phyloP scores from a whole-genome alignment of 768 basidiomycete species.

The Sporobolomyces pararoseus region DNA sequence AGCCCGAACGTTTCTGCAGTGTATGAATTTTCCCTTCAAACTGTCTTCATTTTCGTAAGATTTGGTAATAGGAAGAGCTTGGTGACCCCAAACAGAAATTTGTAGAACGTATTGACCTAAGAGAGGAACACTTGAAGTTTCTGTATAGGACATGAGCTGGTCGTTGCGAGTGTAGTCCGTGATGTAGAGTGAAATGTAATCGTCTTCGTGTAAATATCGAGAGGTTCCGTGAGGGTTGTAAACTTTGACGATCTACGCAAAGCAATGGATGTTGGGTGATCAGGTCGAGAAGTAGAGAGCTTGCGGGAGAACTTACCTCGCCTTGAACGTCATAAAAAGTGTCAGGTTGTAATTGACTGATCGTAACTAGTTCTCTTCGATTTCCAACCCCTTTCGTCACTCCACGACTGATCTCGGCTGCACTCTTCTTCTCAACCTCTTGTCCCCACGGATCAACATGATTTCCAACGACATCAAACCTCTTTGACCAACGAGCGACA shows the following conservation, averaged over 20 bases:
- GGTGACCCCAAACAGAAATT: constrained; percentile 26
- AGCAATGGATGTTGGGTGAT: not conserved
- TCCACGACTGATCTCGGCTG: not conserved
- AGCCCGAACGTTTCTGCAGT: constrained; percentile 14
- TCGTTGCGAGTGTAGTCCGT: constrained; percentile 29
- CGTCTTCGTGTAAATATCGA: not conserved
- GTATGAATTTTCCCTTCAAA: constrained; percentile 9
- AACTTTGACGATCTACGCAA: constrained; percentile 20
- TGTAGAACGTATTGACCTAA: constrained; percentile 14
- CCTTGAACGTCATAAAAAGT: constrained; percentile 13
- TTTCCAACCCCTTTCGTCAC: not conserved
- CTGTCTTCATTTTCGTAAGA: not conserved
- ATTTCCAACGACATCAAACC: constrained; percentile 17
- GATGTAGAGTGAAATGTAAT: constrained; percentile 13
- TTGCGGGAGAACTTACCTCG: constrained; percentile 3
- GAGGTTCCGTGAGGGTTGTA: not conserved
- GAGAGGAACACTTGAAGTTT: not conserved
- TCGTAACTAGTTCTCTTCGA: not conserved
- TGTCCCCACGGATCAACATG: not conserved
- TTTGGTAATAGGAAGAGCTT: constrained; percentile 14
- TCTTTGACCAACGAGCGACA: constrained; percentile 14
- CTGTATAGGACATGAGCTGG: not conserved
- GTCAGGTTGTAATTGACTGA: not conserved
- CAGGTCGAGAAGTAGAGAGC: too few relatives aligned
- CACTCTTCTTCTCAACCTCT: not conserved